Conservation (phyloP, 768 basidiomycete species). For the Megacollybia marginata region DNA sequence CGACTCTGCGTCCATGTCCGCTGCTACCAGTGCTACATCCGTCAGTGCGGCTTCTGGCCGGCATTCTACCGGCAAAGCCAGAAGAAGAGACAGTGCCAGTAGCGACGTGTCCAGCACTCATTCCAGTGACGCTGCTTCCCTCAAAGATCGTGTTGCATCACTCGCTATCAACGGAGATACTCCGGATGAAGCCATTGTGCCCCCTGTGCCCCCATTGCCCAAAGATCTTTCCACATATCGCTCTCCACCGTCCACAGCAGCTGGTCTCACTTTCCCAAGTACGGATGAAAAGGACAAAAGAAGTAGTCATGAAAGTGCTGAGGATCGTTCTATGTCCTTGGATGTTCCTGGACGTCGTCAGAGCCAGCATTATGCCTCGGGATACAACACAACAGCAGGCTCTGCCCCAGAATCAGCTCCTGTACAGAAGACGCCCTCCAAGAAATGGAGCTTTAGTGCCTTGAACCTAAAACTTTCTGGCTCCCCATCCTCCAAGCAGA, state of each 20-base stretch:
- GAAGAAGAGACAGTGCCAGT: slow-evolving; percentile 74
- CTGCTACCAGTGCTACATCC: slow-evolving; percentile 72
- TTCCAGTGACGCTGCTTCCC: slow-evolving; percentile 54
- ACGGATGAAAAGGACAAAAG: slow-evolving; percentile 37
- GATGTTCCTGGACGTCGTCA: slow-evolving; percentile 36
- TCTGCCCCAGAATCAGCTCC: slow-evolving; percentile 37
- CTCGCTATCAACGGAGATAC: slow-evolving; percentile 53
- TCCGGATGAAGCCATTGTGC: slow-evolving; percentile 62
- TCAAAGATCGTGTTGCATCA: slow-evolving; percentile 64
- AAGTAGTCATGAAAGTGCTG: slow-evolving; percentile 36
- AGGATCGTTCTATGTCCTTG: slow-evolving; percentile 40
- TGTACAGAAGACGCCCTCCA: slow-evolving; percentile 74
- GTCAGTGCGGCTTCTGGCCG: slow-evolving; percentile 66
- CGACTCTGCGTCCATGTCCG: slow-evolving; percentile 80
- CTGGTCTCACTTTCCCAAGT: slow-evolving; percentile 44
- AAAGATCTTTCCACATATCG: slow-evolving; percentile 81
- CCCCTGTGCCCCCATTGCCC: slow-evolving; percentile 88
- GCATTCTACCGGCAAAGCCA: slow-evolving; percentile 59
- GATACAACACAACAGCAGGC: slow-evolving; percentile 27
- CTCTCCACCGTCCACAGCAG: slow-evolving; percentile 57
- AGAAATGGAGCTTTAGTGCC: slow-evolving; percentile 92
- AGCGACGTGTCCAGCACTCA: slow-evolving; percentile 79
- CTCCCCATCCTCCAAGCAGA: slow-evolving; percentile 57
- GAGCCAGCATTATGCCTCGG: slow-evolving; percentile 31
- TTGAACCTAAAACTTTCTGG: slow-evolving; percentile 68